Percentiles rank a stretch among this genome's conserved stretches.
Evolutionary conservation across 2,329 filamentous ascomycete genomes (phyloP).

Genomic region (Leptographium lundbergii): DNA sequence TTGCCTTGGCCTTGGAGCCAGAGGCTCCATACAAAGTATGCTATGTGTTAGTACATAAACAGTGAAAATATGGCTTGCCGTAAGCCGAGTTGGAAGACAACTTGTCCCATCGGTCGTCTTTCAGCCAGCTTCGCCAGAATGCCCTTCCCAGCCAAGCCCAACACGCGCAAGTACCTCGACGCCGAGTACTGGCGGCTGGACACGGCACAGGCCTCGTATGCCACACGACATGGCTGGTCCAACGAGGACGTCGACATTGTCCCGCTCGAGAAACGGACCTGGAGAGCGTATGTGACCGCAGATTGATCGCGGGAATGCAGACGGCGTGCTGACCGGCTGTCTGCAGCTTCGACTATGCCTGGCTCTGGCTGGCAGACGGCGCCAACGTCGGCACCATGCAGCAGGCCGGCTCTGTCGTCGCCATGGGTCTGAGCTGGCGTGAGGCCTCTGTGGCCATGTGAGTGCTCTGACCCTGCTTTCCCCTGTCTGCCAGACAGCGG

Average conservation of each 20-base stretch:
- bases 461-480: slow-evolving; percentile 1
- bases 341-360: slow-evolving; percentile 11
- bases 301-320: not conserved
- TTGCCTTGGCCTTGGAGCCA: not conserved
- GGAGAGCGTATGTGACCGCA: not conserved
- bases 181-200: slow-evolving; percentile 3
- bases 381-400: slow-evolving; percentile 16
- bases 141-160: not conserved
- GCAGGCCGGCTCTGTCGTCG: slow-evolving; percentile 13
- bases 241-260: slow-evolving; percentile 4
- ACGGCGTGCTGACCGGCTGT: no score
- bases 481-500: not conserved
- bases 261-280: not conserved
- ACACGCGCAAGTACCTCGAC: slow-evolving; percentile 1
- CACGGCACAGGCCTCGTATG: not conserved
- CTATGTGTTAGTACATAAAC: no score
- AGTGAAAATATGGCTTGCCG: no score
- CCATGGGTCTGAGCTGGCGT: slow-evolving; percentile 14
- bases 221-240: slow-evolving; percentile 3
- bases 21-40: no score
- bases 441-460: slow-evolving; percentile 14
- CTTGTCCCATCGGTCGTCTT: no score
- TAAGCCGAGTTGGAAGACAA: no score
- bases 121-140: not conserved
- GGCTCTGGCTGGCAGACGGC: slow-evolving; percentile 14